phyloP scores from a whole-genome alignment of 768 basidiomycete species.

The Russula olivacea region DNA sequence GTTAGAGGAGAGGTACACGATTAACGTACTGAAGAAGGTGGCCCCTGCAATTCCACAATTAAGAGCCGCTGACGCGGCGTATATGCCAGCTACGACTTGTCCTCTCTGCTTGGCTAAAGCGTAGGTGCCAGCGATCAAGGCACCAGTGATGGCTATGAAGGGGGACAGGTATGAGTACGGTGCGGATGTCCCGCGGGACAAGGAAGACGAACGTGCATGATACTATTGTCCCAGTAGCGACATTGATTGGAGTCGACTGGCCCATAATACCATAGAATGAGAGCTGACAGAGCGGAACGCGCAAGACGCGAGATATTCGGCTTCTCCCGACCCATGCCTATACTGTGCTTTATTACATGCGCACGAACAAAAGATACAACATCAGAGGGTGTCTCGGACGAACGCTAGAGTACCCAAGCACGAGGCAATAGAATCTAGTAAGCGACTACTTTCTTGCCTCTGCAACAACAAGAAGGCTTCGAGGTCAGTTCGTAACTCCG shows the following conservation, averaged over 20 bases:
- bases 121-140: slow-evolving; percentile 39
- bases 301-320: not conserved
- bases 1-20: not conserved
- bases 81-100: slow-evolving; percentile 38
- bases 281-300: not conserved
- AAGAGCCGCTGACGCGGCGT: slow-evolving; percentile 52
- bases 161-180: slow-evolving; percentile 29
- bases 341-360: not conserved
- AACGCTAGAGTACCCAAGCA: slow-evolving; percentile 73
- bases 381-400: slow-evolving; percentile 58
- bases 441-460: slow-evolving; percentile 65
- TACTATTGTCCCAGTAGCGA: slow-evolving; percentile 53
- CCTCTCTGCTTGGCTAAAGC: slow-evolving; percentile 45
- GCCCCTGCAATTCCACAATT: slow-evolving; percentile 69
- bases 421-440: slow-evolving; percentile 68
- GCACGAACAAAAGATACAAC: not conserved
- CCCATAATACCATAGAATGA: slow-evolving; percentile 29
- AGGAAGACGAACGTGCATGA: slow-evolving; percentile 77
- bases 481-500: slow-evolving; percentile 55
- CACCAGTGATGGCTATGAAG: slow-evolving; percentile 51
- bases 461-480: slow-evolving; percentile 60
- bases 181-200: slow-evolving; percentile 6
- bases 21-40: slow-evolving; percentile 69
- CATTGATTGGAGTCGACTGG: slow-evolving; percentile 35
- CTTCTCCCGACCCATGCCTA: slow-evolving; percentile 3